Evolutionary conservation across 2,329 filamentous ascomycete genomes (phyloP).

Genomic region (Pseudogymnoascus sp.): DNA sequence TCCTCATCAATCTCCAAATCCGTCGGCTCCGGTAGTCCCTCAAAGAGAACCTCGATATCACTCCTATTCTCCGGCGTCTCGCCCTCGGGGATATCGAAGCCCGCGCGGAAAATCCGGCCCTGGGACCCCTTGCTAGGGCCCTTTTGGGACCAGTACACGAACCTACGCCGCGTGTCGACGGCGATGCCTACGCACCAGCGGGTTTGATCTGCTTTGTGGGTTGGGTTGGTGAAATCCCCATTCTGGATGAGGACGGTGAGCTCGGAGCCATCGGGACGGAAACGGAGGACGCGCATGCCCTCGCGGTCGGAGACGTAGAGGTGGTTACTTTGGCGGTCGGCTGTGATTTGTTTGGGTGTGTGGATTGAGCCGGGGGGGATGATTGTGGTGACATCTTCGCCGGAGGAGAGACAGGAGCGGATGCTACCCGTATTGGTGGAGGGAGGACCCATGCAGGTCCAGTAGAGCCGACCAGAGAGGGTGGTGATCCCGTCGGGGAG

Average conservation of each 20-base stretch:
- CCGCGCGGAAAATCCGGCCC: constrained; percentile 46
- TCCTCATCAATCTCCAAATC: constrained; percentile 47
- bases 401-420: constrained; percentile 34
- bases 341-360: constrained; percentile 40
- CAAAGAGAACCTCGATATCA: constrained; percentile 23
- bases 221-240: constrained; percentile 13
- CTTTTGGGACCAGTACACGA: constrained; percentile 53
- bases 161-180: constrained; percentile 33
- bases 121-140: constrained; percentile 41
- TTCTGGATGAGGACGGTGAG: constrained; percentile 28
- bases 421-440: constrained; percentile 15
- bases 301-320: constrained; percentile 39
- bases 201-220: constrained; percentile 13
- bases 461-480: constrained; percentile 34
- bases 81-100: constrained; percentile 31
- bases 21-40: constrained; percentile 46
- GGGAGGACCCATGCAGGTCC: constrained; percentile 41
- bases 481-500: constrained; percentile 40
- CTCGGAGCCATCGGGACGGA: constrained; percentile 32
- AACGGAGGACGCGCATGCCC: constrained; percentile 34
- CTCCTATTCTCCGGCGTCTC: constrained; percentile 13
- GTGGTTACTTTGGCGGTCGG: constrained; percentile 13
- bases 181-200: constrained; percentile 50
- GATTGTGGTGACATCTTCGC: constrained; percentile 36
- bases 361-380: constrained; percentile 37